Conservation (phyloP, 2,329 filamentous ascomycete genomes). For the Phaeosphaeria sp. region DNA sequence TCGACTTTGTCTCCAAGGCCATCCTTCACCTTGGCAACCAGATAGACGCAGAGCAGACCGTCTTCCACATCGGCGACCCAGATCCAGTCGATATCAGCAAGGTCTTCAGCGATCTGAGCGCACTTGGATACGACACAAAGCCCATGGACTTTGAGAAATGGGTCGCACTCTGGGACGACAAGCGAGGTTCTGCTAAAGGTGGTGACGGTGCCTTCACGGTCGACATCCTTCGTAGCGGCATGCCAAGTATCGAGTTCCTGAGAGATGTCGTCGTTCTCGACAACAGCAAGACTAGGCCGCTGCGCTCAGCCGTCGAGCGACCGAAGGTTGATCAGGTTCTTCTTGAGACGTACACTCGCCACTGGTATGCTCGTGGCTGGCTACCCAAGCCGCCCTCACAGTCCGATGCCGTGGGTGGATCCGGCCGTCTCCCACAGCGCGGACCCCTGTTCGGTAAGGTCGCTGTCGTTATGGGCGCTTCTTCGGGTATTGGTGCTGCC, state of each 20-base stretch:
- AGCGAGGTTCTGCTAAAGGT: conserved; percentile 68
- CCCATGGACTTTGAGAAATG: conserved; percentile 74
- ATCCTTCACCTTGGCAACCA: conserved; percentile 75
- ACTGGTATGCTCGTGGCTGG: conserved; percentile 84
- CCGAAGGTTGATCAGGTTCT: conserved; percentile 73
- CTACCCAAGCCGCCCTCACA: conserved; percentile 67
- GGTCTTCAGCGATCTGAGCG: conserved; percentile 69
- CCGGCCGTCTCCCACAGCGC: conserved; percentile 53
- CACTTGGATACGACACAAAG: conserved; percentile 74
- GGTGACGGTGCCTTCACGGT: conserved; percentile 77
- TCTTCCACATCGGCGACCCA: conserved; percentile 79
- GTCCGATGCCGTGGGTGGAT: conserved; percentile 54
- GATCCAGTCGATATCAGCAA: conserved; percentile 70
- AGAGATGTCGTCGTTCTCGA: conserved; percentile 75
- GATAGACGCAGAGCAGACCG: conserved; percentile 64
- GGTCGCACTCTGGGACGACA: conserved; percentile 76
- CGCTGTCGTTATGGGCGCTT: conserved; percentile 79
- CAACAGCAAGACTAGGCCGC: conserved; percentile 70
- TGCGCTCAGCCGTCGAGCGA: conserved; percentile 65
- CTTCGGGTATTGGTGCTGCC: conserved; percentile 79
- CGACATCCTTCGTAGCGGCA: conserved; percentile 79
- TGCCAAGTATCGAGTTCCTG: conserved; percentile 77
- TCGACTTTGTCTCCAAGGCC: conserved; percentile 79
- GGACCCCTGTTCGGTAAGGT: conserved; percentile 73
- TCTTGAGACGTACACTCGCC: conserved; percentile 79